Percentiles rank a stretch among this genome's conserved stretches.
These are phyloP conservation scores for Beauveria sp. DNA, from an alignment of 2,329 filamentous ascomycete species.

Conservation along the genomic window DNA sequence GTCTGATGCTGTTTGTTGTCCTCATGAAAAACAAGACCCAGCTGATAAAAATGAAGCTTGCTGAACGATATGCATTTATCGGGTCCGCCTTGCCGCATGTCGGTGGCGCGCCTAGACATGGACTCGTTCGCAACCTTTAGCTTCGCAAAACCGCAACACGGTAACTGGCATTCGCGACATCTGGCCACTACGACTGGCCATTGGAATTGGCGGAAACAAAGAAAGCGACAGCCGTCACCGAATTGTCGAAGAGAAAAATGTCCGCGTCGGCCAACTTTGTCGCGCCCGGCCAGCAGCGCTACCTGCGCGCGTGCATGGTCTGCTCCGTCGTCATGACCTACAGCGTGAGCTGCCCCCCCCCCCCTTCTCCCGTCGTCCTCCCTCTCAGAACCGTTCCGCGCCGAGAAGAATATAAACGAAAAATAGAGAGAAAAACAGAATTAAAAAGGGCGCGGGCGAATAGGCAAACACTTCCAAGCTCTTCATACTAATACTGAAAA, in stretches of 20 bases:
- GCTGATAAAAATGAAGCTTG: not conserved
- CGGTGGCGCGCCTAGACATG: not conserved
- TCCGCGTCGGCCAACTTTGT: slow-evolving; percentile 52
- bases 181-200: not conserved
- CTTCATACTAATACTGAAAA: too few species aligned
- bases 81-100: not conserved
- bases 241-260: slow-evolving; percentile 23
- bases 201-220: not conserved
- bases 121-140: not conserved
- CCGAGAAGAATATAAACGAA: not conserved
- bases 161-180: not conserved
- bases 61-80: slow-evolving; percentile 8
- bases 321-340: slow-evolving; percentile 89
- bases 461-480: too few species aligned
- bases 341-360: slow-evolving; percentile 42
- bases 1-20: not conserved
- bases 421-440: not conserved
- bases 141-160: not conserved
- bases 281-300: slow-evolving; percentile 67
- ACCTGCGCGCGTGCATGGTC: slow-evolving; percentile 95
- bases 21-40: not conserved
- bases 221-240: not conserved
- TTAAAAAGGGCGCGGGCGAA: not conserved
- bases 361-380: not conserved
- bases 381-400: not conserved